Evolutionary conservation across 1,284 basidiomycete genomes (phyloP), one percentile per base, ranked within the genome.

Genomic region (Kwoniella shivajii): DNA sequence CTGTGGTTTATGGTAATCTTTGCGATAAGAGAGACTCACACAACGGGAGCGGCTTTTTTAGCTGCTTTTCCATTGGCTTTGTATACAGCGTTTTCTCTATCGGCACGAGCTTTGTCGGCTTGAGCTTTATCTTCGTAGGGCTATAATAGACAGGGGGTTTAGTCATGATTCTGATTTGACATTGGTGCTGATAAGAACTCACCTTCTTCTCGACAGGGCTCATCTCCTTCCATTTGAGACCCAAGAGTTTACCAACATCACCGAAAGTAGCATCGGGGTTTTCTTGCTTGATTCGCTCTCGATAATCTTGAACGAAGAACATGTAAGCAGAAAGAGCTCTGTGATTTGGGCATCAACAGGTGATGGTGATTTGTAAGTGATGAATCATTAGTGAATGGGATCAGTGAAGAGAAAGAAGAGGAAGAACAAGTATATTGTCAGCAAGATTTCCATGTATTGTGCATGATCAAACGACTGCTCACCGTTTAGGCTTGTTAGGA

Each of bases 251-350:
- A 67, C 90, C 90, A 56, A 92, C 83, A 75, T 92, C 90, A 88
- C 93, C 93, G 74, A 97, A 97, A 59, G 87, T 84, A 36, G 92
- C 93, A 59, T 93, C 90, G 54, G 92, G 91, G 83, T 97, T 96
- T 82, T 95, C 94, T 56, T 84, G 73, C 86, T 94, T 95, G 84
- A 97, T 90, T 73, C 88, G 86, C 80, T 95, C 90, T 75, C 93
- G 85, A 88, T 90, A 90, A 80, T 94, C 93, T 79, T 93, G 90
- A 72, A 86, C 88, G 84, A 97, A 97, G 88, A 94, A 94, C 93
- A 98, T 96, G 83, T 96, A 98, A 53, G 93, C 92, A 50, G 92
- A 95, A 51, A 96, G 84, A 2, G 91, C 88, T 51, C 92, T 75
- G 57, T 27, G n/a, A 20, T 16, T 26, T 6, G 31, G 42, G 48